These are phyloP conservation scores for Cyberlindnera mississippiensis DNA, from an alignment of 805 yeast species.

Conservation along the genomic window DNA sequence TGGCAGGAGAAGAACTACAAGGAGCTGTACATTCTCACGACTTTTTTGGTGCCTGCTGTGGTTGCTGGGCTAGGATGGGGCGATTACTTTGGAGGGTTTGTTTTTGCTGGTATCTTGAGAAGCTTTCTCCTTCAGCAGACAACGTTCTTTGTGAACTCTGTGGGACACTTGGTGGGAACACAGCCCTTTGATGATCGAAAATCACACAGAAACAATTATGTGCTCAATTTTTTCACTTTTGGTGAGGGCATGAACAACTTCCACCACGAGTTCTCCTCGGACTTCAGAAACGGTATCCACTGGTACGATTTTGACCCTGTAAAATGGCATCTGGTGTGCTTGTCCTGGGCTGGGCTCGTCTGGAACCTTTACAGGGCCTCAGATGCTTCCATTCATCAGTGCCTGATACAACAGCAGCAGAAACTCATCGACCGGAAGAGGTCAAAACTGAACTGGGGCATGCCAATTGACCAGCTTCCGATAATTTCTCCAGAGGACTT, in stretches of 20 bases:
- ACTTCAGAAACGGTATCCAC: slow-evolving; percentile 71
- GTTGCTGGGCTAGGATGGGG: slow-evolving; percentile 67
- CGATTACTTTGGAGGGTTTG: slow-evolving; percentile 70
- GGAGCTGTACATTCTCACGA: slow-evolving; percentile 44
- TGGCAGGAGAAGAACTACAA: slow-evolving; percentile 38
- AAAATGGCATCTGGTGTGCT: slow-evolving; percentile 56
- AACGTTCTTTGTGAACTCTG: slow-evolving; percentile 70
- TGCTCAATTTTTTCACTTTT: slow-evolving; percentile 61
- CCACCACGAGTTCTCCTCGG: slow-evolving; percentile 94
- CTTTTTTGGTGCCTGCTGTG: slow-evolving; percentile 59
- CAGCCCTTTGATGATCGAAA: slow-evolving; percentile 73
- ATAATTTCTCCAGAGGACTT: slow-evolving; percentile 54
- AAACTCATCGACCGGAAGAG: slow-evolving; percentile 72
- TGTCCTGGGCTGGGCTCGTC: slow-evolving; percentile 54
- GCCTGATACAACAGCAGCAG: slow-evolving; percentile 79
- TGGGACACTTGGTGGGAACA: slow-evolving; percentile 76
- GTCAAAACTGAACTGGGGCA: slow-evolving; percentile 86
- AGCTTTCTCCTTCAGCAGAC: slow-evolving; percentile 75
- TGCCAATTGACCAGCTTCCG: slow-evolving; percentile 85
- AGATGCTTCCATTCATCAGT: slow-evolving; percentile 52
- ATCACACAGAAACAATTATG: slow-evolving; percentile 65
- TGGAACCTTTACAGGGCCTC: slow-evolving; percentile 48
- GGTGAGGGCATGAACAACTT: slow-evolving; percentile 93
- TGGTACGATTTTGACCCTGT: slow-evolving; percentile 85
- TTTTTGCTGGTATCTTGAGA: slow-evolving; percentile 76